Base-by-base conservation (phyloP, 768 basidiomycete genomes). In the Pleurotus citrinopileatus region DNA sequence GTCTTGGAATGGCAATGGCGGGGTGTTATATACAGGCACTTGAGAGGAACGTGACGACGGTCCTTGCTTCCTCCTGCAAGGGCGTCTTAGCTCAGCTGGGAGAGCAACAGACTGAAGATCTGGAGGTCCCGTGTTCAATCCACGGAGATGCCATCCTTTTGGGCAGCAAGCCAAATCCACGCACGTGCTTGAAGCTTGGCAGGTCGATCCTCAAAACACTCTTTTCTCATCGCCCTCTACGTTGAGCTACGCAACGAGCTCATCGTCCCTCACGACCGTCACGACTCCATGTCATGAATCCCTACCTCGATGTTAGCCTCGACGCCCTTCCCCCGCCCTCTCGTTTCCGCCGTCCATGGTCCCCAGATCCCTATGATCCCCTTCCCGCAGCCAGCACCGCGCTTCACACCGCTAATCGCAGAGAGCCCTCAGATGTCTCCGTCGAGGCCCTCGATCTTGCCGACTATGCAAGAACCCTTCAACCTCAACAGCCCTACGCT, bases 61-160 rank as follows among this genome's bases (percentile, higher is more conserved):
- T n/a, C n/a, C n/a, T n/a, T n/a, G n/a, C n/a, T n/a, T n/a, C n/a
- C n/a, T n/a, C 37, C n/a, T 34, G 0, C 4, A 15, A 3, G 1
- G 48, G 48, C 48, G 48, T 51, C 48, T 51, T 82, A 82, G 81
- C 80, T 82, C 81, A 82, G 81, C 77, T 82, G 81, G 81, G 81
- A 82, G 80, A 82, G 81, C 81, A 81, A 77, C 76, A 82, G 81
- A 82, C 81, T 82, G 81, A 82, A 82, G 81, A 42, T 53, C 81
- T 84, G 77, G 78, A 84, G 83, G 82, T 84, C 83, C 81, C 76
- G 80, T 81, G 83, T 84, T 84, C 83, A 77, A 84, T 82, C 83
- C 83, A 82, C 80, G 81, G 82, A 42, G 37, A 42, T 53, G 52
- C 38, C 52, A 53, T 9, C 13, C 5, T 42, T 53, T 53, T 53